Base-by-base conservation (phyloP, 768 basidiomycete species). In the Trametes gibbosa region DNA sequence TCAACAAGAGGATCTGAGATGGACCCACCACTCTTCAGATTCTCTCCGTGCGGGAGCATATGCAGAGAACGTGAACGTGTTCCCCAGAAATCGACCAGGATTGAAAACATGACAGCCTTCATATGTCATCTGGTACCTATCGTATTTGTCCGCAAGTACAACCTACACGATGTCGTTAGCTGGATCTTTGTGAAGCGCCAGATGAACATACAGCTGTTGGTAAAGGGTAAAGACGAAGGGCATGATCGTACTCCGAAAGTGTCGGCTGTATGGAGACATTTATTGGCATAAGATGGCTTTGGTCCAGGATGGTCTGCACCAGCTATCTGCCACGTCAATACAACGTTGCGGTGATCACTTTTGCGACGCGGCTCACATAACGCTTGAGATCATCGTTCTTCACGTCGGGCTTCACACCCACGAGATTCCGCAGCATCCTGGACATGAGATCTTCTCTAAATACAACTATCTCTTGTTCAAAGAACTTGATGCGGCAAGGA, bases 21-120 rank as follows among this genome's bases (percentile, higher is more conserved):
- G 3, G 16, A 65, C 79, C 60, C 50, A 89, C 89, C 89, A 92
- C 75, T 90, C 88, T 70, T 94, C 91, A 0, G 95, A 95, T 68
- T 91, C 87, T 41, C 83, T 74, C 59, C 87, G 88, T 2, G 90
- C 84, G 13, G 95, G 95, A 58, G 87, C 90, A 66, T 95, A 99
- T 2, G 93, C 90, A 12, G 90, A 92, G 77, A 98, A 98, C 5
- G 84, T 81, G 64, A 92, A 89, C 5, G 87, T 81, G 49, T 84
- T 88, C 5, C 91, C 85, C 14, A 94, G 79, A 69, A 98, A 98
- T 50, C 89, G 86, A 19, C 97, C 95, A 0, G 97, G 97, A 71
- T 99, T 99, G 80, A 98, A 95, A 25, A 98, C 97, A 73, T 98
- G 97, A 67, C 97, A 98, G 12, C 94, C 94, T 58, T 95, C 95